phyloP scores from a whole-genome alignment of 75 land plant genomes.

The Pinus taeda region DNA sequence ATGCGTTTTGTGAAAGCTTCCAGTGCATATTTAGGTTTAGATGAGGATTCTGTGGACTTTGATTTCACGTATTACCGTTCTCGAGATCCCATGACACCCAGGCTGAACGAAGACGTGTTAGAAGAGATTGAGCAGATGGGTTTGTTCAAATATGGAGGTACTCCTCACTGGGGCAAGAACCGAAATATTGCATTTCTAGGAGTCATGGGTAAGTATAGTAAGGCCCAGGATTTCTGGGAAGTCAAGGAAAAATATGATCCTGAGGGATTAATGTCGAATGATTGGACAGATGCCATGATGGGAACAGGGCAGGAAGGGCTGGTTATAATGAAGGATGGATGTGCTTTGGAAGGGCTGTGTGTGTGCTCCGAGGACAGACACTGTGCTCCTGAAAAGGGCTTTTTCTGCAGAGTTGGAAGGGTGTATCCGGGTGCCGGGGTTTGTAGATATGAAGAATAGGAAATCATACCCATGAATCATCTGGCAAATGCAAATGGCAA shows the following conservation, averaged over 20 bases:
- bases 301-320: conserved; percentile 27
- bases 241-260: conserved; percentile 60
- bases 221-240: conserved; percentile 31
- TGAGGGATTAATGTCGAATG: conserved; percentile 54
- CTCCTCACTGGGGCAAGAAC: conserved; percentile 93
- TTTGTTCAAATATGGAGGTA: conserved; percentile 59
- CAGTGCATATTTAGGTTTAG: conserved; percentile 59
- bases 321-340: conserved; percentile 31
- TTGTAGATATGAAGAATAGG: conserved; percentile 27
- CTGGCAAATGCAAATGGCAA: no score
- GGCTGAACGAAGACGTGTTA: conserved; percentile 59
- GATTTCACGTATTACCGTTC: conserved; percentile 71
- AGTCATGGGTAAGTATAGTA: conserved; percentile 46
- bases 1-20: conserved; percentile 62
- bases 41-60: conserved; percentile 51
- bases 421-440: conserved; percentile 67
- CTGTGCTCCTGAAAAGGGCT: conserved; percentile 65
- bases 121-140: conserved; percentile 81
- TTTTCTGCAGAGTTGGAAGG: conserved; percentile 59
- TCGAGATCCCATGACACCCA: conserved; percentile 37
- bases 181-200: conserved; percentile 42
- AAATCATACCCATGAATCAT: no score
- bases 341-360: conserved; percentile 87
- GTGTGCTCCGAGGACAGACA: conserved; percentile 65
- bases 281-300: conserved; percentile 69